Evolutionary conservation across 2,329 filamentous ascomycete species (phyloP).

Genomic region (Fragosphaeria purpurea): DNA sequence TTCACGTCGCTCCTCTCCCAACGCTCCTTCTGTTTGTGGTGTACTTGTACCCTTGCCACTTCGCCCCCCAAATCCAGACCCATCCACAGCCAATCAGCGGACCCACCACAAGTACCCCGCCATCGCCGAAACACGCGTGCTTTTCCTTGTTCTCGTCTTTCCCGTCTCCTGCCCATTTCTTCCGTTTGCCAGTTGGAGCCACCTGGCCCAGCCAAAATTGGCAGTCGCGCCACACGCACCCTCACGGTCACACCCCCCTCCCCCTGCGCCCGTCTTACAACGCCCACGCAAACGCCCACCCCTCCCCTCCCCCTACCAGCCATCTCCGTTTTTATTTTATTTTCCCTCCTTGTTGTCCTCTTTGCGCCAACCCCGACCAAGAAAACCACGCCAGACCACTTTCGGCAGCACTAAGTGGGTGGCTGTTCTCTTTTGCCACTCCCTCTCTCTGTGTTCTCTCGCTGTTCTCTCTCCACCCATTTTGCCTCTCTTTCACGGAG

Average conservation of each 20-base stretch:
- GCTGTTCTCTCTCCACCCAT: neutral
- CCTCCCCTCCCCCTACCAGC: slow-evolving; percentile 3
- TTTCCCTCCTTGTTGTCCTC: too few relatives aligned
- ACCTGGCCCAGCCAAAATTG: slow-evolving; percentile 17
- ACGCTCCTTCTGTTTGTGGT: slow-evolving; percentile 7
- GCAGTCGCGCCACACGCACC: slow-evolving; percentile 5
- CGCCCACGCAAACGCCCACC: too few relatives aligned
- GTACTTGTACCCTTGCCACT: slow-evolving; percentile 18
- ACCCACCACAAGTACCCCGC: slow-evolving; percentile 19
- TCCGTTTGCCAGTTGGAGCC: slow-evolving; percentile 22
- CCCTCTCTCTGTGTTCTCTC: slow-evolving; percentile 1
- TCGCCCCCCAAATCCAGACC: slow-evolving; percentile 20
- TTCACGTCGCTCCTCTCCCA: neutral
- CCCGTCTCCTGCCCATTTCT: neutral
- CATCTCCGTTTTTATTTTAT: slow-evolving; percentile 2
- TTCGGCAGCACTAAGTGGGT: slow-evolving; percentile 11
- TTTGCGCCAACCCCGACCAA: slow-evolving; percentile 13
- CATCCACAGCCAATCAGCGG: slow-evolving; percentile 9
- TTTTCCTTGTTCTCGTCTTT: neutral
- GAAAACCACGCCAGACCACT: slow-evolving; percentile 10
- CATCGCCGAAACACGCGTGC: slow-evolving; percentile 8
- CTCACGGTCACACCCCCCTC: slow-evolving; percentile 11
- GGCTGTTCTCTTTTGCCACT: neutral
- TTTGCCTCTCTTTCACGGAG: neutral
- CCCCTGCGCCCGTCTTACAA: slow-evolving; percentile 5